Evolutionary conservation across 305 asterid species (phyloP).

Genomic region (Plantago lanceolata): DNA sequence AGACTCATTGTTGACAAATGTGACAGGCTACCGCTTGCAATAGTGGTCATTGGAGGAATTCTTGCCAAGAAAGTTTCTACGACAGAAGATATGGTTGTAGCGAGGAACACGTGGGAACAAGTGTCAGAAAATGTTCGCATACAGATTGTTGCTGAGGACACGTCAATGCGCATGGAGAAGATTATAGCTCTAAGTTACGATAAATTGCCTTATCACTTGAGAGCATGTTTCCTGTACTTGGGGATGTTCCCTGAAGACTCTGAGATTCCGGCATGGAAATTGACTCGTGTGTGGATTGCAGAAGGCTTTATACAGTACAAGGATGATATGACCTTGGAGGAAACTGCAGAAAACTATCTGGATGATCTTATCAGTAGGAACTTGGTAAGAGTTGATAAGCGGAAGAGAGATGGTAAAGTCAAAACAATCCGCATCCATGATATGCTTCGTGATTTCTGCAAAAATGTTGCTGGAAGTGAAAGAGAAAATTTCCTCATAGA

Average conservation of each 20-base stretch:
- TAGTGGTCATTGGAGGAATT: constrained; percentile 36
- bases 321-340: constrained; percentile 27
- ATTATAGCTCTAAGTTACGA: constrained; percentile 34
- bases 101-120: constrained; percentile 26
- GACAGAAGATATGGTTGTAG: background rate
- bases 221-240: constrained; percentile 36
- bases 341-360: constrained; percentile 35
- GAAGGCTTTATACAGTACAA: constrained; percentile 36
- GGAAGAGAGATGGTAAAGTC: constrained; percentile 27
- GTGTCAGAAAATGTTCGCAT: constrained; percentile 17
- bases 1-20: constrained; percentile 19
- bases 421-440: constrained; percentile 38
- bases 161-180: constrained; percentile 25
- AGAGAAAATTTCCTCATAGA: constrained; percentile 35
- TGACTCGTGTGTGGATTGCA: constrained; percentile 37
- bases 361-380: constrained; percentile 34
- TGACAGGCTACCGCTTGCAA: constrained; percentile 25
- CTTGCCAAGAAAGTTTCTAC: constrained; percentile 18
- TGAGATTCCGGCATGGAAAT: constrained; percentile 33
- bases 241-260: constrained; percentile 39
- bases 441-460: constrained; percentile 38
- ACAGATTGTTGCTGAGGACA: constrained; percentile 15
- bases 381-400: constrained; percentile 31
- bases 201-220: constrained; percentile 35
- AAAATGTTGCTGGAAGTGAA: constrained; percentile 24